A percentile compares a stretch with the other conserved stretches of the same genome.
These are phyloP conservation scores for Penicillium hordei DNA, from an alignment of 2,329 filamentous ascomycete species.

Conservation along the genomic window DNA sequence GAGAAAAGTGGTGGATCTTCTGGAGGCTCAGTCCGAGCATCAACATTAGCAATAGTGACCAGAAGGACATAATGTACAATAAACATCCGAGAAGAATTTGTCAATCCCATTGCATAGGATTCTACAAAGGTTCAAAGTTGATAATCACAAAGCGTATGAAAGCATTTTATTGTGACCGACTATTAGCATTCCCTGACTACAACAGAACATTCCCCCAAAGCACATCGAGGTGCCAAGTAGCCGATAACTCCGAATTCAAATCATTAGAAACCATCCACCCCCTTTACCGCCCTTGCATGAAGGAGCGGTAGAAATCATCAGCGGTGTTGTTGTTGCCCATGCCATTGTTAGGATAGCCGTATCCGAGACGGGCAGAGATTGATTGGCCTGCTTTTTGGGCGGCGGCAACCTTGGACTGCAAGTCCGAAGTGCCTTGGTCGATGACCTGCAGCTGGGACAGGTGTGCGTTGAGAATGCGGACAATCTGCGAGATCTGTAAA, in stretches of 20 bases:
- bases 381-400: conserved; percentile 75
- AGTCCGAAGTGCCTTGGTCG: conserved; percentile 75
- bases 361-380: conserved; percentile 45
- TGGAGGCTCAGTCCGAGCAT: not conserved
- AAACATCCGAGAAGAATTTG: not conserved
- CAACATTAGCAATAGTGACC: not conserved
- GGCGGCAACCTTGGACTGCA: conserved; percentile 78
- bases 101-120: not conserved
- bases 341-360: conserved; percentile 36
- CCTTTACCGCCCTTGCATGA: conserved; percentile 67
- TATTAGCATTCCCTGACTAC: conserved; percentile 12
- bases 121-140: not conserved
- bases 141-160: conserved; percentile 5
- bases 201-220: conserved; percentile 11
- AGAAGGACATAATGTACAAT: not conserved
- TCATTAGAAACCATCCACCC: conserved; percentile 31
- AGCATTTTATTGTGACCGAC: conserved; percentile 12
- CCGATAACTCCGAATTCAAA: conserved; percentile 30
- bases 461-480: conserved; percentile 90
- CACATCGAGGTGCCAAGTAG: conserved; percentile 13
- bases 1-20: not conserved
- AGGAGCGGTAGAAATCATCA: conserved; percentile 89
- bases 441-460: conserved; percentile 91
- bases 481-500: conserved; percentile 82
- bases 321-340: conserved; percentile 61